Conservation (phyloP, 129 eudicot species). For the Helianthus tuberosus region DNA sequence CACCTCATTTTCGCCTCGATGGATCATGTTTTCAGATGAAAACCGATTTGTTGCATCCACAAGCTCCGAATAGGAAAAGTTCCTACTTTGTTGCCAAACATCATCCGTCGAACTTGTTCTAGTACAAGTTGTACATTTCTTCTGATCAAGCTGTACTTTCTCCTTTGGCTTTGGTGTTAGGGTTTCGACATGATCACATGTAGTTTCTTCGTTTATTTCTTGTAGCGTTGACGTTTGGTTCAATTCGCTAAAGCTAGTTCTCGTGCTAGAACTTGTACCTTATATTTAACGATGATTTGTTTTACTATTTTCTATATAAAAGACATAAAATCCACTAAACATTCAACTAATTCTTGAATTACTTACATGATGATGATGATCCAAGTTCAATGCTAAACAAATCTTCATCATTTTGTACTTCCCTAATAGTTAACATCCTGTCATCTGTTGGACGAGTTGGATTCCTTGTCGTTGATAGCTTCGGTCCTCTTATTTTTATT, state of each 20-base stretch:
- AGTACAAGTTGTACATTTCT: slow-evolving; percentile 42
- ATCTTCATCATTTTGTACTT: slow-evolving; percentile 34
- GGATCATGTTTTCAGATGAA: slow-evolving; percentile 44
- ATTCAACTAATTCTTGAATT: neutral
- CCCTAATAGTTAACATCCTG: slow-evolving; percentile 29
- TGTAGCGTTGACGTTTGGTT: slow-evolving; percentile 14
- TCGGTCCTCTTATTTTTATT: slow-evolving; percentile 44
- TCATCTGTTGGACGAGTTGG: slow-evolving; percentile 5
- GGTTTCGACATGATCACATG: slow-evolving; percentile 1
- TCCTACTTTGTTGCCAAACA: slow-evolving; percentile 13
- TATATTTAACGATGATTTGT: neutral
- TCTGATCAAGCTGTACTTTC: slow-evolving; percentile 15
- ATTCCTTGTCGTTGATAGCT: neutral
- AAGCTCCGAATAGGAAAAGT: slow-evolving; percentile 36
- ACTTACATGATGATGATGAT: slow-evolving; percentile 45
- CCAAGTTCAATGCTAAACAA: slow-evolving; percentile 51
- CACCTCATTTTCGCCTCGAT: slow-evolving; percentile 41
- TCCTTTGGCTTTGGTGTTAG: neutral
- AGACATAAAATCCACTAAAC: neutral
- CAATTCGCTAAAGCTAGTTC: slow-evolving; percentile 37
- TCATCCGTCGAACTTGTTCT: slow-evolving; percentile 34
- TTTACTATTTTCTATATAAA: neutral
- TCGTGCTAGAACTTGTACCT: slow-evolving; percentile 35
- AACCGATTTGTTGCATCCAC: slow-evolving; percentile 48
- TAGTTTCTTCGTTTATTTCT: neutral